Evolutionary conservation across 2,329 filamentous ascomycete species (phyloP).

Genomic region (Fusarium cyanostomum): DNA sequence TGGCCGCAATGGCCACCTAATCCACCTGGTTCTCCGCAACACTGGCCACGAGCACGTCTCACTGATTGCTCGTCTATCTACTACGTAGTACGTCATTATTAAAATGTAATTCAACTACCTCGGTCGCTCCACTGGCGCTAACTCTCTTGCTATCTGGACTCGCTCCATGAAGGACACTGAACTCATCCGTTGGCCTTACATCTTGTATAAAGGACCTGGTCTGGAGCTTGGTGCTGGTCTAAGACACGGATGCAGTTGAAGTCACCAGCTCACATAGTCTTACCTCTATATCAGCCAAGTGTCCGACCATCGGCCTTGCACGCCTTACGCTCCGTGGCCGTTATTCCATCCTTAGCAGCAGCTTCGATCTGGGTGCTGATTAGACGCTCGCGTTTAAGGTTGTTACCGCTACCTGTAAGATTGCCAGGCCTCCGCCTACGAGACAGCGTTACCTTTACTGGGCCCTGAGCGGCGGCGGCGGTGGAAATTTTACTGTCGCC

Average conservation of each 20-base stretch:
- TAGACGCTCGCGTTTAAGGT: slow-evolving; percentile 66
- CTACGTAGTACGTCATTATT: background rate
- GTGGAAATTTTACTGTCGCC: slow-evolving; percentile 67
- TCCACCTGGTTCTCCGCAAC: slow-evolving; percentile 62
- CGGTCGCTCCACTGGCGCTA: slow-evolving; percentile 67
- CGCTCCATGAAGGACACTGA: slow-evolving; percentile 54
- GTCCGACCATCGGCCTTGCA: slow-evolving; percentile 64
- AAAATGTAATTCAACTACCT: slow-evolving; percentile 16
- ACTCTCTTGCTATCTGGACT: slow-evolving; percentile 53
- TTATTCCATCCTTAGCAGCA: slow-evolving; percentile 61
- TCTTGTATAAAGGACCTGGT: slow-evolving; percentile 60
- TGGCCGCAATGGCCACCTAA: slow-evolving; percentile 47
- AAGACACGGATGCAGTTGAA: slow-evolving; percentile 57
- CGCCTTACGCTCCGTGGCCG: slow-evolving; percentile 68
- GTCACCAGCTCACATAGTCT: slow-evolving; percentile 58
- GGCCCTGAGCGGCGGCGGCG: slow-evolving; percentile 69
- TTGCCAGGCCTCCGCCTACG: slow-evolving; percentile 57
- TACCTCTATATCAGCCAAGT: slow-evolving; percentile 64
- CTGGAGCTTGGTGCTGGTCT: slow-evolving; percentile 64
- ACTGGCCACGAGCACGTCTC: slow-evolving; percentile 61
- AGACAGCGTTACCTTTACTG: slow-evolving; percentile 70
- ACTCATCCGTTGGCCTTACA: slow-evolving; percentile 50
- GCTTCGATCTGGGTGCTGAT: slow-evolving; percentile 69
- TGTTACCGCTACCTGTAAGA: slow-evolving; percentile 59
- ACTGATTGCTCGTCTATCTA: background rate